Conservation (phyloP, 2,329 filamentous ascomycete genomes). For the Coniella vitis region DNA sequence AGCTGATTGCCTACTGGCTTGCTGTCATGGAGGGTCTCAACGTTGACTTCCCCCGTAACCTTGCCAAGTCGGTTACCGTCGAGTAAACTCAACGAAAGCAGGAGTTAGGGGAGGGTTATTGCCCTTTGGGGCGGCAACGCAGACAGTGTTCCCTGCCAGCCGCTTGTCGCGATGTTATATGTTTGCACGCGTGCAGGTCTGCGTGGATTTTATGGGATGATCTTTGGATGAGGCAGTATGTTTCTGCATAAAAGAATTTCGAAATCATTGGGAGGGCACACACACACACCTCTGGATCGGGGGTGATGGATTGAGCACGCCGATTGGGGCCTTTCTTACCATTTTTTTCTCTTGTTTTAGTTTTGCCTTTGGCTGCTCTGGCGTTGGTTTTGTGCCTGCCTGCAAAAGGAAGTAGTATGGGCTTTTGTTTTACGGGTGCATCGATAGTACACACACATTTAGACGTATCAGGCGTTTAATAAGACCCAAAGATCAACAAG, state of each 20-base stretch:
- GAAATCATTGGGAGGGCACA: background rate
- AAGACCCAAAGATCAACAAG: background rate
- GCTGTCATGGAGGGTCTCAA: slow-evolving; percentile 93
- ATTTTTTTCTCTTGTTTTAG: background rate
- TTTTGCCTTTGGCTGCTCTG: background rate
- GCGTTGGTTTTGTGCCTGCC: no score
- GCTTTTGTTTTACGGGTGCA: slow-evolving; percentile 3
- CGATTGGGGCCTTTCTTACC: background rate
- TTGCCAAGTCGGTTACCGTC: slow-evolving; percentile 98
- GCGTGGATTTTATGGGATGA: background rate
- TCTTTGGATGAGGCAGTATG: background rate
- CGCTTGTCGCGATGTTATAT: background rate
- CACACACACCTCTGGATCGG: background rate
- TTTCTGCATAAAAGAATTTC: background rate
- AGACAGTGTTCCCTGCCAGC: background rate
- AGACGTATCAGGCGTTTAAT: no score
- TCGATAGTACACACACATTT: no score
- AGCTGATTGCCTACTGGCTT: slow-evolving; percentile 98
- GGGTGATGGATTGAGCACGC: background rate
- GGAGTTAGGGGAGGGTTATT: no score
- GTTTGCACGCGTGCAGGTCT: slow-evolving; percentile 1
- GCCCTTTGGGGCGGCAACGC: no score
- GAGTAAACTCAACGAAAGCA: slow-evolving; percentile 55
- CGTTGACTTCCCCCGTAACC: slow-evolving; percentile 96
- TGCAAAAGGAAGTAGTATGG: background rate